These are phyloP conservation scores for Ophiostoma novo-ulmi DNA, from an alignment of 2,329 filamentous ascomycete genomes.

Conservation along the genomic window DNA sequence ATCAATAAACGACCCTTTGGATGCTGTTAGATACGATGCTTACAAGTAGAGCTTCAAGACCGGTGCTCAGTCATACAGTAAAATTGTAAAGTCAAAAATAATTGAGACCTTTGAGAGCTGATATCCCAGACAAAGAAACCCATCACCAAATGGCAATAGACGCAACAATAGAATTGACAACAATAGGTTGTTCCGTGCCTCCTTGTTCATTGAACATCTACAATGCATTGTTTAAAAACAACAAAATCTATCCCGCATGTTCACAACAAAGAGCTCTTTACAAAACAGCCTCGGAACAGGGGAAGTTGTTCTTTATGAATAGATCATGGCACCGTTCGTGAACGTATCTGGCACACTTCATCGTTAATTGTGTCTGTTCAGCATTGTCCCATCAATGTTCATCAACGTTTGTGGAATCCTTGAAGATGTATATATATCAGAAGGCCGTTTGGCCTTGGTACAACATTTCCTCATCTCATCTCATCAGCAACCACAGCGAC, in stretches of 20 bases:
- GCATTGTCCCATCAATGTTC: background rate
- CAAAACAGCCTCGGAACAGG: background rate
- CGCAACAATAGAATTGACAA: background rate
- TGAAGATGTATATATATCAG: background rate
- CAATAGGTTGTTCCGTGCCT: background rate
- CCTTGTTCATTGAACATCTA: background rate
- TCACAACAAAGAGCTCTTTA: background rate
- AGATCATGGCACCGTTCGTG: background rate
- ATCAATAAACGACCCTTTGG: background rate
- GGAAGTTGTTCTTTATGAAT: background rate
- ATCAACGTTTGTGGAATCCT: background rate
- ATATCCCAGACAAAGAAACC: background rate
- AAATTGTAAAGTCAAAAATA: no score
- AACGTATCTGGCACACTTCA: background rate
- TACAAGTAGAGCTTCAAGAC: background rate
- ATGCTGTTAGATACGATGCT: background rate
- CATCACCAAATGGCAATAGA: background rate
- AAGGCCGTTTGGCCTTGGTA: background rate
- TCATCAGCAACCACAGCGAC: background rate
- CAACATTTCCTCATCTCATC: background rate
- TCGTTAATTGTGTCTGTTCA: background rate
- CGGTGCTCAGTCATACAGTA: background rate
- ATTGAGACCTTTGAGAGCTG: background rate
- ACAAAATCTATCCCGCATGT: background rate
- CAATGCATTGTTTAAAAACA: background rate